phyloP scores from a whole-genome alignment of 1,284 basidiomycete species.

The Schizopora paradoxa region DNA sequence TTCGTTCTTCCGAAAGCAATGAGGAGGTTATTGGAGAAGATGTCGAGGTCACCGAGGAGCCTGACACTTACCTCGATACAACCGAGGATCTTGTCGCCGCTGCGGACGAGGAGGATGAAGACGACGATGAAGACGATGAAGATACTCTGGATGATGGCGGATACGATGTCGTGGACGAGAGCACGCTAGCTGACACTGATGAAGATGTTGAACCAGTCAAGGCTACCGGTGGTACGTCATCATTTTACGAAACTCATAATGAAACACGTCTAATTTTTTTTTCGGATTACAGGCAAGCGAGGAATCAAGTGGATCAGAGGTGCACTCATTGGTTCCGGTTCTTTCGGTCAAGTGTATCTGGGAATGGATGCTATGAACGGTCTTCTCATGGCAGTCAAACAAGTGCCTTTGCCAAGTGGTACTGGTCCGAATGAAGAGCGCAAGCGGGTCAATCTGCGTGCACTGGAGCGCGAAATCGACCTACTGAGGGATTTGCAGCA shows the following conservation, averaged over 20 bases:
- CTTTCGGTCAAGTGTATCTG: conserved; percentile 93
- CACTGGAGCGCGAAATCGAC: conserved; percentile 95
- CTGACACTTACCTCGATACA: conserved; percentile 33
- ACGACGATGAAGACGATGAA: conserved; percentile 41
- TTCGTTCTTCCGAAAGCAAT: conserved; percentile 39
- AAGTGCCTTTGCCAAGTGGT: conserved; percentile 90
- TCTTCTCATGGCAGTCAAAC: conserved; percentile 98
- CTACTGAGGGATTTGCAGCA: conserved; percentile 93
- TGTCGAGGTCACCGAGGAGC: conserved; percentile 34
- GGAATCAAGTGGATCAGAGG: conserved; percentile 99
- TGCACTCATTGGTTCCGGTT: conserved; percentile 94
- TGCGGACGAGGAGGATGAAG: conserved; percentile 28
- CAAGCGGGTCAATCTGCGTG: conserved; percentile 92
- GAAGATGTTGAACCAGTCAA: conserved; percentile 15
- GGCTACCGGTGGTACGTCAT: conserved; percentile 20
- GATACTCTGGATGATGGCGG: conserved; percentile 41
- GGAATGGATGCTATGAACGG: conserved; percentile 96
- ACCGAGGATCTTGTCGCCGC: conserved; percentile 32
- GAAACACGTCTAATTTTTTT: conserved; percentile 5
- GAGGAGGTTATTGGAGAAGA: conserved; percentile 37
- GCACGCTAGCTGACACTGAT: conserved; percentile 49
- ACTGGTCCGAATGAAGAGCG: conserved; percentile 87
- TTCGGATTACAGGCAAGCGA: conserved; percentile 35
- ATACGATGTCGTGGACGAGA: conserved; percentile 47
- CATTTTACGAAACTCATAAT: conserved; percentile 7